Conservation (phyloP, 306 rosid species). For the Gastrolobium villosum region DNA sequence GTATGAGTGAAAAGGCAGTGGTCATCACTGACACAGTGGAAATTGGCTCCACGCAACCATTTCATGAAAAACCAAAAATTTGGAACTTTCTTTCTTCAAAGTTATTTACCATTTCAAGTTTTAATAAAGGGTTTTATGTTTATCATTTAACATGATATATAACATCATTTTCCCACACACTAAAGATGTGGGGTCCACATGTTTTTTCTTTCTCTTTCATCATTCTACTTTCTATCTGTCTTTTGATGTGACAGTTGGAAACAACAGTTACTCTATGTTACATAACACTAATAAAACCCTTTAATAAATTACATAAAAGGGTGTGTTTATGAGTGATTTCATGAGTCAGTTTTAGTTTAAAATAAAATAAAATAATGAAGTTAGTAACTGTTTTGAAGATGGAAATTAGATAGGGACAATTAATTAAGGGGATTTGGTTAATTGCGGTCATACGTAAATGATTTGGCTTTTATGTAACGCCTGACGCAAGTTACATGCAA, state of each 20-base stretch:
- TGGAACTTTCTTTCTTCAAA: constrained; percentile 42
- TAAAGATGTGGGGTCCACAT: too few relatives aligned
- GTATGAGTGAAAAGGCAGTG: constrained; percentile 14
- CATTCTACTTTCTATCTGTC: too few relatives aligned
- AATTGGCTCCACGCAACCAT: constrained; percentile 48
- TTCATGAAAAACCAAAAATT: constrained; percentile 33
- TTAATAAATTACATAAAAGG: constrained; percentile 1
- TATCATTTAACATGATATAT: too few relatives aligned
- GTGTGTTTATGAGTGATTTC: not conserved
- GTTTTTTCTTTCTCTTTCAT: too few relatives aligned
- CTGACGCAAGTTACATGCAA: constrained; percentile 23
- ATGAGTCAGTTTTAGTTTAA: not conserved
- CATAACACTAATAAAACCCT: too few relatives aligned
- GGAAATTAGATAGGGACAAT: not conserved
- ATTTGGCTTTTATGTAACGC: constrained; percentile 42
- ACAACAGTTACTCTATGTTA: too few relatives aligned
- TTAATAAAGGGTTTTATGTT: too few relatives aligned
- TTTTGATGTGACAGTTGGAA: too few relatives aligned
- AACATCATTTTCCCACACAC: too few relatives aligned
- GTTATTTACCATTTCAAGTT: constrained; percentile 30
- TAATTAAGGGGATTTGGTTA: constrained; percentile 35
- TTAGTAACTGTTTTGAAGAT: constrained; percentile 1
- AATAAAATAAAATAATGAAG: constrained; percentile 1
- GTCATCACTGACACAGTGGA: constrained; percentile 12
- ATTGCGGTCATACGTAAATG: constrained; percentile 30